Evolutionary conservation across 495 filamentous ascomycete species (phyloP), one percentile per base, ranked within the genome.

Genomic region (Penicillium canescens): DNA sequence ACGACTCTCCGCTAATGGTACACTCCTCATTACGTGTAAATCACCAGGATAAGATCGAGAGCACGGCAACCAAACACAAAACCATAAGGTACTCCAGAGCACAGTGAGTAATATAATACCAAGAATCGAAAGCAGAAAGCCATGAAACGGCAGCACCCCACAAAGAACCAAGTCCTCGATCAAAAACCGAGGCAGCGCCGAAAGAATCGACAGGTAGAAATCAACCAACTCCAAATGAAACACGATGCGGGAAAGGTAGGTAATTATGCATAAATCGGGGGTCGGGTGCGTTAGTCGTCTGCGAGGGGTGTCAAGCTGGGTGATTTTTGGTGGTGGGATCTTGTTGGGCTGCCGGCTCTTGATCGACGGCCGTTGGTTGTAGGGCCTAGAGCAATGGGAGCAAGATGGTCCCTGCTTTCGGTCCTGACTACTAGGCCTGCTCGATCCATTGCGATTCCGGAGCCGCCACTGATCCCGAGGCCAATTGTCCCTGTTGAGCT

Each of bases 331-430:
- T 71, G 67, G 16, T 73, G 69, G 9, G 74, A 69, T 54, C 76
- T 50, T 6, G 74, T 72, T 31, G 76, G 76, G 68, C 74, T 78
- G 55, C 70, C 71, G 23, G 74, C 68, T 49, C 75, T 55, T 26
- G 75, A 77, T 24, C 73, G 73, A 38, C 75, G 73, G 4, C 75
- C 75, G 43, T 77, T 76, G 0, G 66, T 76, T 10, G 72, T 75
- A 20, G 74, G 72, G 2, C 74, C 74, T 16, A 77, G 31, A 14
- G 72, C 69, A 20, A 76, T 56, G 9, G 74, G 73, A 24, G 73
- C 66, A 46, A 88, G 66, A 54, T 89, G 80, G 63, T 96, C 92
- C 46, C 89, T 77, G 64, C 90, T 94, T 63, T 94, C 92, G 1
- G 88, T 90, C 57, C 91, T 75, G 3, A 88, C 82, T 31, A 88